A percentile compares a stretch with the other conserved stretches of the same genome.
Conservation (phyloP, 495 filamentous ascomycete genomes). For the Lepidopterella palustris region DNA sequence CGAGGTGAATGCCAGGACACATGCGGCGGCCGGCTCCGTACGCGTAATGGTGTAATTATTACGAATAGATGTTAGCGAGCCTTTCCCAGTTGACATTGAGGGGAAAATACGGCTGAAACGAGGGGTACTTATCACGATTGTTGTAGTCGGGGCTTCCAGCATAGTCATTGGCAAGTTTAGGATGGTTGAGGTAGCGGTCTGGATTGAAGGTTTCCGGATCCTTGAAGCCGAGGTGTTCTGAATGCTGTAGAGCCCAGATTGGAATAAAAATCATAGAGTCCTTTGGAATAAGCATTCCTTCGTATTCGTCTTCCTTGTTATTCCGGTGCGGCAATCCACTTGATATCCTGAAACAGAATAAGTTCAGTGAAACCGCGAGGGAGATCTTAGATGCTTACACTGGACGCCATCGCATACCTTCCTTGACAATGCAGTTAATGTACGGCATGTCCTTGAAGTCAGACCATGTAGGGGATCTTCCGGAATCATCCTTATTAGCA, state of each 20-base stretch:
- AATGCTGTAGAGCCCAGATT: background rate
- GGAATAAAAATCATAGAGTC: constrained; percentile 1
- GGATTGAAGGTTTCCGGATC: constrained; percentile 1
- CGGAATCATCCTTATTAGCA: background rate
- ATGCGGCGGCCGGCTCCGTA: background rate
- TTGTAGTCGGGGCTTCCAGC: background rate
- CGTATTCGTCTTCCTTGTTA: background rate
- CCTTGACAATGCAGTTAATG: background rate
- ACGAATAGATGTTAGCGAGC: background rate
- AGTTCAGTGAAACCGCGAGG: background rate
- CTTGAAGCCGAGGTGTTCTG: background rate
- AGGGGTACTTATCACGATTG: background rate
- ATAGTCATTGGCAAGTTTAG: constrained; percentile 1
- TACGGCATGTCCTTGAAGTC: constrained; percentile 1
- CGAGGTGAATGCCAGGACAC: constrained; percentile 1
- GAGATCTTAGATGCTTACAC: background rate
- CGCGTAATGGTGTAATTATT: background rate
- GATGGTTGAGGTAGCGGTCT: background rate
- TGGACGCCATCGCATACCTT: background rate
- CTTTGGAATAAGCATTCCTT: constrained; percentile 1
- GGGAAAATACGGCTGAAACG: background rate
- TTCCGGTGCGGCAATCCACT: background rate
- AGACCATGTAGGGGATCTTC: background rate
- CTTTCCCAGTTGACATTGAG: background rate
- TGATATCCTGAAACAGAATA: background rate